Evolutionary conservation across 768 basidiomycete genomes (phyloP).

Genomic region (Mrakia blollopis): DNA sequence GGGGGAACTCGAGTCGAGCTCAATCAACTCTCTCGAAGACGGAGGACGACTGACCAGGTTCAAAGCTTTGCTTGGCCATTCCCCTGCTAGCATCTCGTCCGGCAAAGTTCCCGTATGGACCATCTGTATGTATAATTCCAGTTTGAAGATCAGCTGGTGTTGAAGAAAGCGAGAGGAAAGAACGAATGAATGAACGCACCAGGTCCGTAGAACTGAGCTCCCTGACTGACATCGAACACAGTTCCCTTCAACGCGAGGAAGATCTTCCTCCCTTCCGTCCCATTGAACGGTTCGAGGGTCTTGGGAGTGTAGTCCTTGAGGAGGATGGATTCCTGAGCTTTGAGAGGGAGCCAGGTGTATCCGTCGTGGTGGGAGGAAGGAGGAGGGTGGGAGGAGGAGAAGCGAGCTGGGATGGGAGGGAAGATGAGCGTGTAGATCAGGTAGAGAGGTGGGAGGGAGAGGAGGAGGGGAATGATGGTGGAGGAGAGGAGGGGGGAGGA

Average conservation of each 20-base stretch:
- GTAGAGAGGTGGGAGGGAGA: constrained; percentile 63
- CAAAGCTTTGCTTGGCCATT: constrained; percentile 97
- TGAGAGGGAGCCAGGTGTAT: constrained; percentile 88
- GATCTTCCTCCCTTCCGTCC: constrained; percentile 62
- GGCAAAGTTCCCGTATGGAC: constrained; percentile 96
- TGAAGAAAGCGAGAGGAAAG: not conserved
- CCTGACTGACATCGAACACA: constrained; percentile 89
- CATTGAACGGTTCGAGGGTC: constrained; percentile 59
- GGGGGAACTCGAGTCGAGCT: not conserved
- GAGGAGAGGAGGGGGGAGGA: constrained; percentile 10
- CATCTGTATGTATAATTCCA: constrained; percentile 53
- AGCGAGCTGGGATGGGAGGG: constrained; percentile 47
- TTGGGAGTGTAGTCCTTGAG: constrained; percentile 74
- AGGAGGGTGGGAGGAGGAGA: constrained; percentile 50
- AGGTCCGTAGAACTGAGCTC: constrained; percentile 89
- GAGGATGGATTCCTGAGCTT: constrained; percentile 70
- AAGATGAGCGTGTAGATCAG: constrained; percentile 68
- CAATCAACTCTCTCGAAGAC: not conserved
- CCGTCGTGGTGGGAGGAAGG: constrained; percentile 64
- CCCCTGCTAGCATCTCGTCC: constrained; percentile 92
- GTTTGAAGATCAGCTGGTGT: too few species aligned
- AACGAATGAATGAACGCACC: constrained; percentile 53
- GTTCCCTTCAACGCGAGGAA: constrained; percentile 77
- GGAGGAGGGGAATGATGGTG: constrained; percentile 21
- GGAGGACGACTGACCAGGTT: constrained; percentile 57